These are phyloP conservation scores for Trichoderma koningiopsis DNA, from an alignment of 2,329 filamentous ascomycete species.

Conservation along the genomic window DNA sequence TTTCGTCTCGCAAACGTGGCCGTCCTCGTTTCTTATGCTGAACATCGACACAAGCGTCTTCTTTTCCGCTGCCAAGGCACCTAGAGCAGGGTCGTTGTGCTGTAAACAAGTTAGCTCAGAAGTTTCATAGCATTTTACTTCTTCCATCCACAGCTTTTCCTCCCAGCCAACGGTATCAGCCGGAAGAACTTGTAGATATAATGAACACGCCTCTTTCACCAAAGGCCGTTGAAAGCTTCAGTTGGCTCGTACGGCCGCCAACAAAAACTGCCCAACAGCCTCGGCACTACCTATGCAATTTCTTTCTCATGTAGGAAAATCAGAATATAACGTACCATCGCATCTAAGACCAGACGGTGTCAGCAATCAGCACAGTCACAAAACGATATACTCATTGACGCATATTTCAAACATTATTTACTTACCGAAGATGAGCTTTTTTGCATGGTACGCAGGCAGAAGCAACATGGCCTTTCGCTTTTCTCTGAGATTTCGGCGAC, in stretches of 20 bases:
- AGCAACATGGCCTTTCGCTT: slow-evolving; percentile 79
- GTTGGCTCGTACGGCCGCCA: too few species aligned
- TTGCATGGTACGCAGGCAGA: slow-evolving; percentile 87
- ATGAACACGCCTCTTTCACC: background rate
- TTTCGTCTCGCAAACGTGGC: slow-evolving; percentile 74
- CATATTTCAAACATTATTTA: background rate
- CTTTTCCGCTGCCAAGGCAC: slow-evolving; percentile 75
- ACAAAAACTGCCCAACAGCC: background rate
- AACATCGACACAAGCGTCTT: slow-evolving; percentile 80
- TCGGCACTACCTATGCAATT: background rate
- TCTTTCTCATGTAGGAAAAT: background rate
- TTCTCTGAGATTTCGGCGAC: slow-evolving; percentile 64
- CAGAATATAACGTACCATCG: slow-evolving; percentile 58
- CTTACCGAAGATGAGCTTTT: slow-evolving; percentile 73
- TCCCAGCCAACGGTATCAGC: background rate
- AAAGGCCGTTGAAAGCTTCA: too few species aligned
- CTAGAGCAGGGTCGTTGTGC: slow-evolving; percentile 77
- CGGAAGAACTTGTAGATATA: background rate
- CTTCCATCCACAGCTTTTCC: background rate
- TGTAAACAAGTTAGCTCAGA: slow-evolving; percentile 44
- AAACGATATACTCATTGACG: background rate
- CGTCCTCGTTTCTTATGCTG: slow-evolving; percentile 84
- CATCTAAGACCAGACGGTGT: slow-evolving; percentile 47
- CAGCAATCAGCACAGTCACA: background rate
- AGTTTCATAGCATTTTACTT: background rate